Conservation (phyloP, 345 rosid genomes). For the Hibiscus tridactylites region DNA sequence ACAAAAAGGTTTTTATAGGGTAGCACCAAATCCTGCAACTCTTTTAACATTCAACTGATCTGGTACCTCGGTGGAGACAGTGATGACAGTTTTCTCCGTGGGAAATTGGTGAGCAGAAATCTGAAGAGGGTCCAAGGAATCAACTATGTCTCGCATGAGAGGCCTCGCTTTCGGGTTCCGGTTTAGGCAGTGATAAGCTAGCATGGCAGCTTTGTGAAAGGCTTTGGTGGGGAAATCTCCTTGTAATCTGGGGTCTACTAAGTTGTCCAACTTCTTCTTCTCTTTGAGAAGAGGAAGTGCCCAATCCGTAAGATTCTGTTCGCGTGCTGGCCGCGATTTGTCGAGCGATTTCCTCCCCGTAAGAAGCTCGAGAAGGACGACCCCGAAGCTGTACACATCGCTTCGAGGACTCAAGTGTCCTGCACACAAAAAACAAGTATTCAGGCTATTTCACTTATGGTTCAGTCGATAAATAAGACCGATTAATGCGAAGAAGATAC, state of each 20-base stretch:
- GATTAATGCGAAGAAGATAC: slow-evolving; percentile 15
- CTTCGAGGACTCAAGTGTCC: slow-evolving; percentile 83
- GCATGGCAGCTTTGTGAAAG: slow-evolving; percentile 82
- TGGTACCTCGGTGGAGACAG: slow-evolving; percentile 41
- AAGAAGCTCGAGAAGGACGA: slow-evolving; percentile 71
- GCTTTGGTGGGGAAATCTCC: slow-evolving; percentile 73
- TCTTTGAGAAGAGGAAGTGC: slow-evolving; percentile 79
- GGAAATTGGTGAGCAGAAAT: slow-evolving; percentile 24
- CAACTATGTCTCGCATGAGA: slow-evolving; percentile 89
- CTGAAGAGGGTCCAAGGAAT: slow-evolving; percentile 66
- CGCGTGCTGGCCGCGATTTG: slow-evolving; percentile 71
- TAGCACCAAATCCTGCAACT: neutral
- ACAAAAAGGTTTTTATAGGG: neutral
- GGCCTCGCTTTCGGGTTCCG: slow-evolving; percentile 91
- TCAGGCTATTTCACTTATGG: neutral
- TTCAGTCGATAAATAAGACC: neutral
- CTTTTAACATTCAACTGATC: slow-evolving; percentile 22
- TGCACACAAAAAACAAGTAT: slow-evolving; percentile 15
- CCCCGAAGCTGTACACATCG: slow-evolving; percentile 85
- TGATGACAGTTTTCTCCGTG: slow-evolving; percentile 28
- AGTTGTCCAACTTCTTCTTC: slow-evolving; percentile 70
- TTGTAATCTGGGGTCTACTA: slow-evolving; percentile 64
- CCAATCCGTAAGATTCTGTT: slow-evolving; percentile 87
- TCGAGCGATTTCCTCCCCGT: slow-evolving; percentile 82
- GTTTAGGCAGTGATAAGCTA: slow-evolving; percentile 88